Conservation (phyloP, 2,329 filamentous ascomycete genomes). For the Botrytis fragariae region DNA sequence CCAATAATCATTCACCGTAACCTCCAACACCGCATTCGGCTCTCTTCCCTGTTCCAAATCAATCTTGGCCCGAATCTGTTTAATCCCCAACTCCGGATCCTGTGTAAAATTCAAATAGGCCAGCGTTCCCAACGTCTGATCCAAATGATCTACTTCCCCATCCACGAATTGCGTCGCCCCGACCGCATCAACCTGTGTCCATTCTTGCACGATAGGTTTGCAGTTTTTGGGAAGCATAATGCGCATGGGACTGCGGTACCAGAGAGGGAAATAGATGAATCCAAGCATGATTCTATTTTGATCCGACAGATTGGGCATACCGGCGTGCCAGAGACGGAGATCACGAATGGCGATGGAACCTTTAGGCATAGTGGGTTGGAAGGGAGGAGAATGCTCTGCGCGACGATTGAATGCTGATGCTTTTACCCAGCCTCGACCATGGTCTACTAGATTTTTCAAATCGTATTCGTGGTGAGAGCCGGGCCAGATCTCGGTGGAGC, state of each 20-base stretch:
- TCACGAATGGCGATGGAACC: conserved; percentile 23
- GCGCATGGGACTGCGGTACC: conserved; percentile 20
- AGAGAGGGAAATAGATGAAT: conserved; percentile 19
- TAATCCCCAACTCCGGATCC: not conserved
- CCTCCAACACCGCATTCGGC: not conserved
- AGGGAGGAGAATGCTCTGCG: conserved; percentile 16
- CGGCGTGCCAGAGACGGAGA: conserved; percentile 46
- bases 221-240: not conserved
- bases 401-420: conserved; percentile 37
- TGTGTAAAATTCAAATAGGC: conserved; percentile 16
- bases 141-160: conserved; percentile 8
- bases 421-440: conserved; percentile 21
- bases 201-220: not conserved
- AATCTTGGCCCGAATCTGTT: not conserved
- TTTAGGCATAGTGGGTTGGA: conserved; percentile 19
- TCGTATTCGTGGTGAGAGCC: conserved; percentile 42
- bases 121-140: not conserved
- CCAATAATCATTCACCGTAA: conserved; percentile 13
- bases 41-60: conserved; percentile 3
- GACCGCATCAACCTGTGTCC: conserved; percentile 8
- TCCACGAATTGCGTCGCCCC: conserved; percentile 9
- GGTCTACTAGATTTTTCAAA: conserved; percentile 7
- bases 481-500: conserved; percentile 51
- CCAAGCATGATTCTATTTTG: conserved; percentile 55
- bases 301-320: conserved; percentile 54